These are phyloP conservation scores for Phytophthora rubi DNA, from an alignment of 352 stramenopile species.

Conservation along the genomic window DNA sequence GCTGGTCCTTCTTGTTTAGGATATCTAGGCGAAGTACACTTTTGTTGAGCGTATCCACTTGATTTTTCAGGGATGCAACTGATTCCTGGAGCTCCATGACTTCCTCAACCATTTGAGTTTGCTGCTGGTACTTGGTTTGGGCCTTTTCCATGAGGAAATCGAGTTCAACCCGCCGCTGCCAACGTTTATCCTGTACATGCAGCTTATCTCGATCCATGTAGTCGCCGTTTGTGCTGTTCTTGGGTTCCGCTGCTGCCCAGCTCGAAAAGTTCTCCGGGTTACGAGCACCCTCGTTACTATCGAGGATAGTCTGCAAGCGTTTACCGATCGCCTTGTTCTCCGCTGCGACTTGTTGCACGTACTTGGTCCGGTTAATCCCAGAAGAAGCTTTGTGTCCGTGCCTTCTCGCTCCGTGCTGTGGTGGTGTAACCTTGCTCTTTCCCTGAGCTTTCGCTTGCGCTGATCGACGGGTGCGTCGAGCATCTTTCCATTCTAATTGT, in stretches of 20 bases:
- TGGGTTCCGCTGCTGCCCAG: constrained; percentile 35
- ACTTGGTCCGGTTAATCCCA: constrained; percentile 64
- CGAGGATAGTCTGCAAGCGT: constrained; percentile 52
- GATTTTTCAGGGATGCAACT: constrained; percentile 43
- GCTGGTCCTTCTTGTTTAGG: constrained; percentile 64
- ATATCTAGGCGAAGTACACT: constrained; percentile 49
- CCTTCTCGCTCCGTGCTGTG: constrained; percentile 51
- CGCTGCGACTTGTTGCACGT: constrained; percentile 49
- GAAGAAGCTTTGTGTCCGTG: constrained; percentile 65
- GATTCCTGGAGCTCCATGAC: constrained; percentile 58
- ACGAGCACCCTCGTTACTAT: constrained; percentile 21
- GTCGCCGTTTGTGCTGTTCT: constrained; percentile 33
- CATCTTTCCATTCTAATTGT: constrained; percentile 47
- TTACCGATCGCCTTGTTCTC: constrained; percentile 69
- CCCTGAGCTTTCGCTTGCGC: constrained; percentile 49
- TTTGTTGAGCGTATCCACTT: constrained; percentile 49
- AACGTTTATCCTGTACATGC: constrained; percentile 50
- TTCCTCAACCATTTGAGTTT: constrained; percentile 59
- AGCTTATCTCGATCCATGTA: constrained; percentile 58
- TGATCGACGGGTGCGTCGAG: constrained; percentile 36
- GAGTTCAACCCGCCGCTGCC: constrained; percentile 51
- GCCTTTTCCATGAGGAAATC: constrained; percentile 68
- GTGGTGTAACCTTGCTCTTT: constrained; percentile 40
- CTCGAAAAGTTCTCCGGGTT: constrained; percentile 23
- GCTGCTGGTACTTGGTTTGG: constrained; percentile 64